Percentiles rank a stretch among this genome's conserved stretches.
Conservation (phyloP, 2,329 filamentous ascomycete species). For the Xenoacremonium recifei region DNA sequence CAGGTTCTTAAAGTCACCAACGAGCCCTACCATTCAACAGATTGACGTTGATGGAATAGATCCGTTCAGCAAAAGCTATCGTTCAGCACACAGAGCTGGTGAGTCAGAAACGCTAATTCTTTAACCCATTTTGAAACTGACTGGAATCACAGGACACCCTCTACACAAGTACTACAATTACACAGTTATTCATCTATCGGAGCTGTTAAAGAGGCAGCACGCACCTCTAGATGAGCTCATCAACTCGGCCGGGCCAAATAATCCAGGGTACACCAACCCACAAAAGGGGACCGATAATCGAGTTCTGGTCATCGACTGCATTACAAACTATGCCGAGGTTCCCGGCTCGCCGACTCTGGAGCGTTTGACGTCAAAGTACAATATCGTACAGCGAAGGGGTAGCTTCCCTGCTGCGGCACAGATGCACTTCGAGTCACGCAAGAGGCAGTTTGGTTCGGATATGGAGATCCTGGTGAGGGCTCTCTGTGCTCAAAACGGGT, state of each 20-base stretch:
- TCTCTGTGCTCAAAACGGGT: conserved; percentile 70
- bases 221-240: conserved; percentile 49
- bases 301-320: conserved; percentile 63
- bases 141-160: conserved; percentile 49
- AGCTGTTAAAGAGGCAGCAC: conserved; percentile 49
- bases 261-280: conserved; percentile 18
- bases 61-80: conserved; percentile 42
- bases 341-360: conserved; percentile 48
- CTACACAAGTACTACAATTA: conserved; percentile 64
- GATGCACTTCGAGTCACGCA: conserved; percentile 56
- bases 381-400: conserved; percentile 32
- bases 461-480: conserved; percentile 70
- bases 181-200: conserved; percentile 56
- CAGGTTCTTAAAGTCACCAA: conserved; percentile 57
- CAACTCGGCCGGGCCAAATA: conserved; percentile 30
- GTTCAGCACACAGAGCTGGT: conserved; percentile 49
- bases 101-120: conserved; percentile 16
- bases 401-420: conserved; percentile 44
- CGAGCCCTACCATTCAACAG: conserved; percentile 58
- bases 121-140: conserved; percentile 15
- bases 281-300: conserved; percentile 24
- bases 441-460: conserved; percentile 60
- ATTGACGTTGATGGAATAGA: conserved; percentile 50
- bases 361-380: conserved; percentile 31
- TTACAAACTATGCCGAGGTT: conserved; percentile 49